phyloP scores from a whole-genome alignment of 257 asterid genomes.

The Solanum commersonii region DNA sequence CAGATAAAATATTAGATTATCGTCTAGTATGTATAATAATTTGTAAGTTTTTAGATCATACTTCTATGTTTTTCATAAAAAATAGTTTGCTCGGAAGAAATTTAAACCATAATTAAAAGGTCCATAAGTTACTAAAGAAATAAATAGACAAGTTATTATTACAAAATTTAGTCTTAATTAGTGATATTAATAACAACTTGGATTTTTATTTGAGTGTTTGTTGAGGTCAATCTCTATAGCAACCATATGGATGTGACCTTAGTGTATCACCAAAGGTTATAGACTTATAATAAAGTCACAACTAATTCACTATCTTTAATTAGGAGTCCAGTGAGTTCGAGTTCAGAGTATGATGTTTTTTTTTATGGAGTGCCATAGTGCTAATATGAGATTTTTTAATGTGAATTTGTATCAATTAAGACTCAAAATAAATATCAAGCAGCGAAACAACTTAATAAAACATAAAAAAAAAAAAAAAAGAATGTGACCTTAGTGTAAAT shows the following conservation, averaged over 20 bases:
- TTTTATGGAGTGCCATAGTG: no score
- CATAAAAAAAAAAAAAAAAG: background rate
- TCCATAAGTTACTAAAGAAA: background rate
- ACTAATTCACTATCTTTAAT: background rate
- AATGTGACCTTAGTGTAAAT: background rate
- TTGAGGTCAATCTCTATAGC: constrained; percentile 6
- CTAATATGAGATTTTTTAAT: no score
- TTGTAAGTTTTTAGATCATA: no score
- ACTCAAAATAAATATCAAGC: no score
- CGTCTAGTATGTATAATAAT: background rate
- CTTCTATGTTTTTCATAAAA: no score
- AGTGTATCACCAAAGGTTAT: background rate
- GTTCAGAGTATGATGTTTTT: background rate
- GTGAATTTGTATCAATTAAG: no score
- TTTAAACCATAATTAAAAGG: background rate
- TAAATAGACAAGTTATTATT: background rate
- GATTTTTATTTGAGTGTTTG: constrained; percentile 11
- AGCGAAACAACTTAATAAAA: no score
- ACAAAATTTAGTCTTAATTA: background rate
- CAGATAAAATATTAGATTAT: background rate
- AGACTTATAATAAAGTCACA: background rate
- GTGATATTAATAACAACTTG: background rate
- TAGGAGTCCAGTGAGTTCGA: rapidly evolving
- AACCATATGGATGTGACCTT: constrained; percentile 3
- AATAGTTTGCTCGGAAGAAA: no score